A percentile compares a stretch with the other conserved stretches of the same genome.
These are phyloP conservation scores for Aspergillus mulundensis DNA, from an alignment of 495 filamentous ascomycete genomes.

Conservation along the genomic window DNA sequence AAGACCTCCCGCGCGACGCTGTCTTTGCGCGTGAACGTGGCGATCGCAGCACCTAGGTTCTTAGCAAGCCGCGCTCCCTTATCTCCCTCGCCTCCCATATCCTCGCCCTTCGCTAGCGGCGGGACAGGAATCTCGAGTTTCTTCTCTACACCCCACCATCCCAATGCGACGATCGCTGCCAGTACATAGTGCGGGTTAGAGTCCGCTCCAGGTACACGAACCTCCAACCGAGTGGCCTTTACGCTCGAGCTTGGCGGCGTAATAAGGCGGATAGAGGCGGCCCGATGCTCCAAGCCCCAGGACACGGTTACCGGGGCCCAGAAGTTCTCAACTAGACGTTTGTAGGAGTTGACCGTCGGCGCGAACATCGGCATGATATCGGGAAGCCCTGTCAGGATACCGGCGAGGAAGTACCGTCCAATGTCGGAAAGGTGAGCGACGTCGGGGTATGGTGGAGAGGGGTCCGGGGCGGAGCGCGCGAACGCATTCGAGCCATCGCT, in stretches of 20 bases:
- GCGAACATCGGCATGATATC: conserved; percentile 95
- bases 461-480: conserved; percentile 64
- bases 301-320: conserved; percentile 97
- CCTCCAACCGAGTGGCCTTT: conserved; percentile 85
- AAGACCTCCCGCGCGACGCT: conserved; percentile 90
- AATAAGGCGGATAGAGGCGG: conserved; percentile 86
- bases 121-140: conserved; percentile 79
- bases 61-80: conserved; percentile 66
- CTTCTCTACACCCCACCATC: conserved; percentile 86
- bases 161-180: conserved; percentile 75
- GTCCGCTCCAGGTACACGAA: conserved; percentile 88
- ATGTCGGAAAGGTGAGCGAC: conserved; percentile 77
- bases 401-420: conserved; percentile 90
- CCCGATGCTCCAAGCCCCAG: conserved; percentile 94
- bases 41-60: conserved; percentile 74
- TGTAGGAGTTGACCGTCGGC: conserved; percentile 95
- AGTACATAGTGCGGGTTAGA: conserved; percentile 88
- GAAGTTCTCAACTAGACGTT: conserved; percentile 96
- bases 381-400: conserved; percentile 80
- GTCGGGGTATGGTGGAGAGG: conserved; percentile 65
- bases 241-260: conserved; percentile 76
- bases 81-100: conserved; percentile 66
- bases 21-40: conserved; percentile 63
- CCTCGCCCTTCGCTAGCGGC: conserved; percentile 75
- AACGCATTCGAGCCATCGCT: conserved; percentile 71